Evolutionary conservation across 805 yeast species (phyloP), one percentile per base, ranked within the genome.

Genomic region (Ogataea wickerhamii): DNA sequence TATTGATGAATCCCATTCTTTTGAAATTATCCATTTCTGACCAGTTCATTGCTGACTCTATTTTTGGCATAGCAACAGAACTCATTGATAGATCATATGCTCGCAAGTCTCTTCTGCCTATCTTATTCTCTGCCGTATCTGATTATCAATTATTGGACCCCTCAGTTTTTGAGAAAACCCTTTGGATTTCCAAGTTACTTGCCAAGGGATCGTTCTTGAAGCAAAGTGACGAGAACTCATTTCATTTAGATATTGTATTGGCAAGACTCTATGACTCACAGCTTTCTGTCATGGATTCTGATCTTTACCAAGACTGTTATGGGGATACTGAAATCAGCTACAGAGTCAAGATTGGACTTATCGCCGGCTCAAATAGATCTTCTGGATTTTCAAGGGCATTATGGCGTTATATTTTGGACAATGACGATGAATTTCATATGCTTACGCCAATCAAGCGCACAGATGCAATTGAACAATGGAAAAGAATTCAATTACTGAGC

Each of bases 401-500:
- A 3, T 58, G 73, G 51, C 48, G 58, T 2, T 62, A 43, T 41
- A 59, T 77, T 14, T 40, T 74, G 12, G 58, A 58, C 0, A 58
- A 67, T 21, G 66, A 65, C 10, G 55, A 52, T 4, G 55, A 57
- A 6, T 70, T 67, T 45, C 66, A 68, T 26, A 55, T 84, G 3
- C 60, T 78, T 27, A 50, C 55, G 1, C 81, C 83, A 2, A 49
- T 62, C 21, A 78, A 73, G 51, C 67, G 75, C 28, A 73, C 77
- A 0, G 93, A 85, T 52, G 84, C 86, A 0, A 63, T 63, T 6
- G 95, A 86, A 54, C 93, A 85, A 52, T 63, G 75, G 61, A 68
- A 67, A 36, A 67, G 97, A 43, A 58, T 85, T 6, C 73, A 71
- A 40, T 53, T 78, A 6, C 72, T 78, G 46, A 72, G 76, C 21